phyloP scores from a whole-genome alignment of 2,329 filamentous ascomycete genomes.

The Bipolaris sorokiniana region DNA sequence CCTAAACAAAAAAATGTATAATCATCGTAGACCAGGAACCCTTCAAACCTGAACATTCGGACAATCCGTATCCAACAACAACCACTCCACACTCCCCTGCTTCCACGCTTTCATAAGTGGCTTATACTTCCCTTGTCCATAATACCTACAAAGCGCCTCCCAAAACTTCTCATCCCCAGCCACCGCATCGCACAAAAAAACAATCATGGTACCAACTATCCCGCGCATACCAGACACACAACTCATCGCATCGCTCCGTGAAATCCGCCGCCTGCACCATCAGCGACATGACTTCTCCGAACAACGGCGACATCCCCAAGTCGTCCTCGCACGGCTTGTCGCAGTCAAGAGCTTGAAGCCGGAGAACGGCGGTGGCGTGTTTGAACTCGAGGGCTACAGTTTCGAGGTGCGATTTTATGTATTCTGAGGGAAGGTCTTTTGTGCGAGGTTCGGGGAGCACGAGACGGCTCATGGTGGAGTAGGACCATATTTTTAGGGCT shows the following conservation, averaged over 20 bases:
- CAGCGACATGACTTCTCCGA: conserved; percentile 1
- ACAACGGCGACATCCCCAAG: background rate
- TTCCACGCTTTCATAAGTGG: background rate
- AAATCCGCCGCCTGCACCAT: background rate
- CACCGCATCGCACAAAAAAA: background rate
- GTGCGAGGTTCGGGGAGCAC: background rate
- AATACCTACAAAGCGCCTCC: background rate
- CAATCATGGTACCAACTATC: conserved; percentile 2
- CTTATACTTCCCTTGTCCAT: background rate
- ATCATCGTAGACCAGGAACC: background rate
- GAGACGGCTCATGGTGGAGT: background rate
- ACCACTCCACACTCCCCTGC: background rate
- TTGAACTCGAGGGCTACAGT: background rate
- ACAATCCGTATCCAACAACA: background rate
- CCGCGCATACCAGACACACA: background rate
- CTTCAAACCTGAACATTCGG: background rate
- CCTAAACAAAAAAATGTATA: background rate
- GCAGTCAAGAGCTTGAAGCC: background rate
- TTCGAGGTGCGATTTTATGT: conserved; percentile 1
- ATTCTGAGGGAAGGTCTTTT: background rate
- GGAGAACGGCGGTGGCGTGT: conserved; percentile 3
- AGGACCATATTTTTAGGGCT: conserved; percentile 1
- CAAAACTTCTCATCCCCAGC: background rate
- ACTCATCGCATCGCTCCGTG: background rate
- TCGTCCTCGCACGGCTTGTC: background rate